A percentile compares a stretch with the other conserved stretches of the same genome.
These are phyloP conservation scores for Eucommia ulmoides DNA, from an alignment of 257 asterid genomes.

Conservation along the genomic window DNA sequence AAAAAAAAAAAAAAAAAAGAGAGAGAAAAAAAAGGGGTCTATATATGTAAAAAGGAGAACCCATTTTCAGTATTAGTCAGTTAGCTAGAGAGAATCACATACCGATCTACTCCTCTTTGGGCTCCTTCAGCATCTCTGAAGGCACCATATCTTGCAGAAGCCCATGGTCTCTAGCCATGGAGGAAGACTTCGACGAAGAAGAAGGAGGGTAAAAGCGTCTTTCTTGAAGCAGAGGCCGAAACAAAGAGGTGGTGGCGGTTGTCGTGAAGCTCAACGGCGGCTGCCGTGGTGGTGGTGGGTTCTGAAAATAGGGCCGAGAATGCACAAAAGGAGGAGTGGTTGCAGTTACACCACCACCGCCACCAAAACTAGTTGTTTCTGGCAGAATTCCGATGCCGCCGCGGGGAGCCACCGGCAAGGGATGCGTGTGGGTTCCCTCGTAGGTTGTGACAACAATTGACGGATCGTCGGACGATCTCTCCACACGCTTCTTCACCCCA, in stretches of 20 bases:
- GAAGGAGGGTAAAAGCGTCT: constrained; percentile 30
- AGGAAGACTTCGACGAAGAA: no score
- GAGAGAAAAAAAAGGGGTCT: no score
- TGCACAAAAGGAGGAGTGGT: constrained; percentile 8
- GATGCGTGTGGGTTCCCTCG: constrained; percentile 81
- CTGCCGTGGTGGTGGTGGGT: constrained; percentile 11
- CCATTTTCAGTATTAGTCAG: constrained; percentile 18
- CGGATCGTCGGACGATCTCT: constrained; percentile 69
- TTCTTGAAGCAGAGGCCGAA: constrained; percentile 12
- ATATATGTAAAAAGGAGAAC: constrained; percentile 21
- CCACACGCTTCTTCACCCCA: constrained; percentile 89
- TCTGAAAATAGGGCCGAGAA: constrained; percentile 34
- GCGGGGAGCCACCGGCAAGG: constrained; percentile 39
- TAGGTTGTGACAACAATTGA: constrained; percentile 76
- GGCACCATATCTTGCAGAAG: constrained; percentile 84
- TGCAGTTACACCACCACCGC: constrained; percentile 4
- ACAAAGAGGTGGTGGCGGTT: constrained; percentile 6
- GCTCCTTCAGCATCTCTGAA: constrained; percentile 31
- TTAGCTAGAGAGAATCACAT: constrained; percentile 4
- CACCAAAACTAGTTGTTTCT: constrained; percentile 17
- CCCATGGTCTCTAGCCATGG: constrained; percentile 46
- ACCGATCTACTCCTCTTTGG: constrained; percentile 22
- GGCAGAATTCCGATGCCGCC: constrained; percentile 37
- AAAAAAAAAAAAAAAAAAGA: no score
- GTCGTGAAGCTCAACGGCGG: constrained; percentile 14